phyloP scores from a whole-genome alignment of 2,329 filamentous ascomycete species.

The Ampelomyces quisqualis region DNA sequence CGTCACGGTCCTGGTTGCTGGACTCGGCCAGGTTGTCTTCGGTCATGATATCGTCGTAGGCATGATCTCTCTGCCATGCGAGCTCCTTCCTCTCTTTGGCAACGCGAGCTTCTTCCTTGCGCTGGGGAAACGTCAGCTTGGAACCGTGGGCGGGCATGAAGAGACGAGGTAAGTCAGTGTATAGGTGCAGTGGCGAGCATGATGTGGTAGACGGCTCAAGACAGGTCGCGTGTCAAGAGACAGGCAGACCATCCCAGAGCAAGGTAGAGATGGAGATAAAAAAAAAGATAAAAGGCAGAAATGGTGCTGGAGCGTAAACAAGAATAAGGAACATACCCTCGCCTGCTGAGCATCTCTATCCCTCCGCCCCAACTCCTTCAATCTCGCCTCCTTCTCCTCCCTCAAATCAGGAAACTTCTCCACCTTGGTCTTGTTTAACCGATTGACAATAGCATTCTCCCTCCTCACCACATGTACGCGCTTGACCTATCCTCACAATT shows the following conservation, averaged over 20 bases:
- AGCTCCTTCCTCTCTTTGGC: slow-evolving; percentile 81
- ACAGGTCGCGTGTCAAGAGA: no score
- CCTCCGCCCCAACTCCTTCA: slow-evolving; percentile 68
- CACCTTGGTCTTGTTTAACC: slow-evolving; percentile 94
- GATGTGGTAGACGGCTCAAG: no score
- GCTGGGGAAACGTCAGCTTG: slow-evolving; percentile 49
- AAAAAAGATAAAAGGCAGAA: neutral
- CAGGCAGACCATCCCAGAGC: no score
- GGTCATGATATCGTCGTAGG: slow-evolving; percentile 87
- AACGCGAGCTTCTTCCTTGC: slow-evolving; percentile 72
- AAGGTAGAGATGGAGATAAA: neutral
- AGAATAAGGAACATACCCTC: slow-evolving; percentile 53
- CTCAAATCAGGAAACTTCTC: slow-evolving; percentile 84
- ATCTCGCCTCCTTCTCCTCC: slow-evolving; percentile 76
- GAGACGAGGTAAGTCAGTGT: neutral
- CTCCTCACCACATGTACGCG: slow-evolving; percentile 75
- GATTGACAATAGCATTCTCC: slow-evolving; percentile 90
- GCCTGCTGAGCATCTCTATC: slow-evolving; percentile 65
- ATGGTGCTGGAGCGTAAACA: neutral
- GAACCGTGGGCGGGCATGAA: neutral
- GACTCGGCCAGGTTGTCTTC: slow-evolving; percentile 75
- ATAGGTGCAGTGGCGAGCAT: no score
- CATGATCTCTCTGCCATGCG: slow-evolving; percentile 96
- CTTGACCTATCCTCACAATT: slow-evolving; percentile 61
- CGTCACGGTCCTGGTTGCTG: slow-evolving; percentile 82